Percentiles rank a stretch among this genome's conserved stretches.
Conservation (phyloP, 169 alveolate genomes). For the Neospora caninum region DNA sequence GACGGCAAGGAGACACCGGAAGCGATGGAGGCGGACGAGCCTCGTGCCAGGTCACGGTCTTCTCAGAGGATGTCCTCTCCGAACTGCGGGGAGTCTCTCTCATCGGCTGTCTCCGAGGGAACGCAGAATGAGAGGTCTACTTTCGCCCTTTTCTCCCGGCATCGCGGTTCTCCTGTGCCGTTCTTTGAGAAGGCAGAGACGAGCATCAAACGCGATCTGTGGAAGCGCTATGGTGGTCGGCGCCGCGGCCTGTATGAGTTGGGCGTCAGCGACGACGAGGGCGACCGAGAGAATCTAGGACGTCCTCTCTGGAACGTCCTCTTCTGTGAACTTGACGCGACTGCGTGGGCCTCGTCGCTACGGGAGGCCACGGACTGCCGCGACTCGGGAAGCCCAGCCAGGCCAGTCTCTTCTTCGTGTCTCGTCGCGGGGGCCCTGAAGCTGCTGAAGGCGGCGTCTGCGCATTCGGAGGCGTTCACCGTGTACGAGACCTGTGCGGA, state of each 20-base stretch:
- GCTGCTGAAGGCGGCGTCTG: not conserved
- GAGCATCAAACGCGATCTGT: not conserved
- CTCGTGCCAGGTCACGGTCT: no score
- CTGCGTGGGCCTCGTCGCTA: not conserved
- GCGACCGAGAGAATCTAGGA: not conserved
- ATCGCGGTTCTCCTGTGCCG: no score
- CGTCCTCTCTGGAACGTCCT: not conserved
- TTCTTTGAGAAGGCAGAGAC: no score
- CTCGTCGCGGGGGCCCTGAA: not conserved
- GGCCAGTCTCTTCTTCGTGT: not conserved
- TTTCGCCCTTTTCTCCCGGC: no score
- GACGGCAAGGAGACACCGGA: no score
- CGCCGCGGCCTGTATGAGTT: not conserved
- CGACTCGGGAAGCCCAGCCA: not conserved
- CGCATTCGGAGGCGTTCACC: not conserved
- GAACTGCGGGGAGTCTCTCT: no score
- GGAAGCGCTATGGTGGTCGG: not conserved
- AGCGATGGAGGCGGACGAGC: no score
- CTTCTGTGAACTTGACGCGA: not conserved
- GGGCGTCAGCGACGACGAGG: not conserved
- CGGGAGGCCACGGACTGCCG: not conserved
- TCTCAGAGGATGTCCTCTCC: no score
- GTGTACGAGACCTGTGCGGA: not conserved
- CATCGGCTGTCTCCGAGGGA: no score
- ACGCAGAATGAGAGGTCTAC: no score